Evolutionary conservation across 108 stramenopile genomes (phyloP).

Genomic region (Schizochytrium sp.): DNA sequence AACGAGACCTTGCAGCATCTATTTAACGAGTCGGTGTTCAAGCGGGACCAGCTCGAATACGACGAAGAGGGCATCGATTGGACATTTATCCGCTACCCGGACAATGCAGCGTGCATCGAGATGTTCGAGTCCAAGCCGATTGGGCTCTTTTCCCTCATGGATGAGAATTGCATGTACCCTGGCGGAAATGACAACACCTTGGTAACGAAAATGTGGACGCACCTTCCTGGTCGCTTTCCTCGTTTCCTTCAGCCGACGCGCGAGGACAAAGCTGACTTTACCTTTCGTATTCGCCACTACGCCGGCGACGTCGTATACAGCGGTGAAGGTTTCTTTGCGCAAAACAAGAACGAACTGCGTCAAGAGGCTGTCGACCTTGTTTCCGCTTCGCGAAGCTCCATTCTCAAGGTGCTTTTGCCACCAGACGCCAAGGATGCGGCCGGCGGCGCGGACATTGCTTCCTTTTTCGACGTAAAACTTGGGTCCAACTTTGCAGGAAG

Average conservation of each 20-base stretch:
- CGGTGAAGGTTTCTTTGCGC: constrained; percentile 39
- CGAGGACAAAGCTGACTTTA: constrained; percentile 16
- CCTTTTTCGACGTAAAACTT: background rate
- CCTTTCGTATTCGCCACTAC: constrained; percentile 38
- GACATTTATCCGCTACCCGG: constrained; percentile 72
- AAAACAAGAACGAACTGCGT: constrained; percentile 40
- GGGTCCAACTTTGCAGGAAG: background rate
- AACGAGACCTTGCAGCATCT: constrained; percentile 59
- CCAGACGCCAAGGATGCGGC: background rate
- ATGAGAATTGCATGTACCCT: constrained; percentile 69
- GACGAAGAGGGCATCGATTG: constrained; percentile 48
- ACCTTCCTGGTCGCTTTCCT: background rate
- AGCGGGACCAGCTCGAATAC: constrained; percentile 54
- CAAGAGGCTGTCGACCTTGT: background rate
- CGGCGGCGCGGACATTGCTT: background rate
- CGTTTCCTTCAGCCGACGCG: background rate
- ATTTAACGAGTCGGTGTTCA: constrained; percentile 51
- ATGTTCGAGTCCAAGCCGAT: constrained; percentile 79
- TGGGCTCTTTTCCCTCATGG: constrained; percentile 52
- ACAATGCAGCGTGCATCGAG: constrained; percentile 95
- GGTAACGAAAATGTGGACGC: background rate
- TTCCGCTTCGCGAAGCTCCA: background rate
- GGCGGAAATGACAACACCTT: constrained; percentile 61
- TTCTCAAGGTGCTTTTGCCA: background rate
- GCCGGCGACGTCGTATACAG: constrained; percentile 42